Evolutionary conservation across 768 basidiomycete species (phyloP).

Genomic region (Boletus tomentosulus): DNA sequence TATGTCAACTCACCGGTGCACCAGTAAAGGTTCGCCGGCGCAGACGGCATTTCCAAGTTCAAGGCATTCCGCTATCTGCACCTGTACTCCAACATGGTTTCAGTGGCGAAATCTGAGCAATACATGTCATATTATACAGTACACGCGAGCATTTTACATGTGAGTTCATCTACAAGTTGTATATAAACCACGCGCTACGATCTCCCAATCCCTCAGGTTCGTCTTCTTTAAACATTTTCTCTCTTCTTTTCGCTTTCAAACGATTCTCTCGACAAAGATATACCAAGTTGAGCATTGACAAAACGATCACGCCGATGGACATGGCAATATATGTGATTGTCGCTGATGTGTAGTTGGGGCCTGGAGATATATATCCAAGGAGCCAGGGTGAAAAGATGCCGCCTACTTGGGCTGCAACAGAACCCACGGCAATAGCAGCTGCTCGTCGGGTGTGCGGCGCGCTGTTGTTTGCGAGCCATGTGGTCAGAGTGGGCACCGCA

Average conservation of each 20-base stretch:
- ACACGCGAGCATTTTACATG: background rate
- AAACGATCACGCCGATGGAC: slow-evolving; percentile 37
- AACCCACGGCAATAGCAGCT: slow-evolving; percentile 51
- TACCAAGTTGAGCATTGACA: slow-evolving; percentile 34
- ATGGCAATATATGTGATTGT: slow-evolving; percentile 34
- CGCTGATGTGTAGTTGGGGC: slow-evolving; percentile 48
- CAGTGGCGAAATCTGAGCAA: too few species aligned
- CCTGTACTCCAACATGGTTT: too few species aligned
- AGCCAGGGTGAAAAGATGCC: slow-evolving; percentile 63
- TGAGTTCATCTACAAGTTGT: slow-evolving; percentile 34
- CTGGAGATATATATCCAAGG: slow-evolving; percentile 45
- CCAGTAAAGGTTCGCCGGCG: too few species aligned
- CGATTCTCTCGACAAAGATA: slow-evolving; percentile 44
- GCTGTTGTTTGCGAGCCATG: slow-evolving; percentile 63
- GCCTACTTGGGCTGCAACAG: slow-evolving; percentile 52
- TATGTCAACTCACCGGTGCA: too few species aligned
- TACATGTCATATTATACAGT: too few species aligned
- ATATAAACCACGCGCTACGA: slow-evolving; percentile 52
- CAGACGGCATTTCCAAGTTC: too few species aligned
- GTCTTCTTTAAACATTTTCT: slow-evolving; percentile 27
- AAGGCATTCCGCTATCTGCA: too few species aligned
- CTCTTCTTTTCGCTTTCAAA: slow-evolving; percentile 39
- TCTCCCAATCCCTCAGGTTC: slow-evolving; percentile 46
- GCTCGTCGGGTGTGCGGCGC: slow-evolving; percentile 55
- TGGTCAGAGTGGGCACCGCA: slow-evolving; percentile 45